Evolutionary conservation across 2,329 filamentous ascomycete genomes (phyloP).

Genomic region (Rhinocladiella similis): DNA sequence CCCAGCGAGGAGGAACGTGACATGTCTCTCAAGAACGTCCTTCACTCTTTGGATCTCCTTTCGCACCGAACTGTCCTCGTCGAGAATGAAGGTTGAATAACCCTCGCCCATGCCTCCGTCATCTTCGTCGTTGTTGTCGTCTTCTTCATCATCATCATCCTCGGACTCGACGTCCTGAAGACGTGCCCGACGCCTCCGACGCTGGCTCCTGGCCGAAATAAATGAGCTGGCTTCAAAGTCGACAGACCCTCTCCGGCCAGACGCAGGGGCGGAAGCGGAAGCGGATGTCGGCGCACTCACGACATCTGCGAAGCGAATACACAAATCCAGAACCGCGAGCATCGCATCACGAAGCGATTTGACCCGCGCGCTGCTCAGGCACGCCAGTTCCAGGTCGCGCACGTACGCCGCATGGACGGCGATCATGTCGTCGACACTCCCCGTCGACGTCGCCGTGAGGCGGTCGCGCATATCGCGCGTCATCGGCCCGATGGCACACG

Average conservation of each 20-base stretch:
- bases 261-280: conserved; percentile 15
- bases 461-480: conserved; percentile 56
- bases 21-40: conserved; percentile 62
- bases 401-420: conserved; percentile 65
- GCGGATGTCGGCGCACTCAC: not conserved
- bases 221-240: conserved; percentile 23
- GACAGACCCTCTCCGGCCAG: not conserved
- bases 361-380: conserved; percentile 68
- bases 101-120: conserved; percentile 32
- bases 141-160: conserved; percentile 29
- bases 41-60: conserved; percentile 59
- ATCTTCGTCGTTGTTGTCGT: conserved; percentile 30
- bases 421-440: conserved; percentile 81
- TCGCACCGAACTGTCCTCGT: conserved; percentile 42
- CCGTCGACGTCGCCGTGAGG: conserved; percentile 61
- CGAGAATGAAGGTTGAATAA: conserved; percentile 41
- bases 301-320: conserved; percentile 66
- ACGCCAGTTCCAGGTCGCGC: conserved; percentile 63
- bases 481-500: conserved; percentile 67
- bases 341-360: conserved; percentile 71
- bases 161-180: conserved; percentile 16
- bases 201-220: conserved; percentile 22
- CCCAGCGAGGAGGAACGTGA: conserved; percentile 71
- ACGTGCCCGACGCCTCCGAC: conserved; percentile 12
- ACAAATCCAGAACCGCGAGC: conserved; percentile 74